phyloP scores from a whole-genome alignment of 306 rosid species.

The Prunus persica region Prunus_persica_NCBIv2 NC_034009.1:27845501-27846000 shows the following conservation, averaged over 20 bases:
- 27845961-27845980: conserved; percentile 50
- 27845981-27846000: conserved; percentile 94
- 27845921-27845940: conserved; percentile 68
- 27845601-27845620: neutral
- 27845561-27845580: conserved; percentile 11
- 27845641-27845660: conserved; percentile 14
- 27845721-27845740: conserved; percentile 92
- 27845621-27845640: conserved; percentile 8
- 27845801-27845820: conserved; percentile 37
- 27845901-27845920: conserved; percentile 47
- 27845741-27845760: conserved; percentile 87
- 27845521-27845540: conserved; percentile 17
- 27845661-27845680: conserved; percentile 70
- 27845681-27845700: conserved; percentile 94
- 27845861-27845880: conserved; percentile 24
- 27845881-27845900: conserved; percentile 38
- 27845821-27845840: conserved; percentile 35
- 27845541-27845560: conserved; percentile 27
- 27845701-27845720: conserved; percentile 98
- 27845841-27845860: conserved; percentile 34
- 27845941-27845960: conserved; percentile 69
- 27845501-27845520: conserved; percentile 89
- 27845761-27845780: conserved; percentile 72
- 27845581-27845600: neutral
- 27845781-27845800: conserved; percentile 51